Evolutionary conservation across 495 filamentous ascomycete genomes (phyloP).

Genomic region (Diplogelasinospora grovesii): DNA sequence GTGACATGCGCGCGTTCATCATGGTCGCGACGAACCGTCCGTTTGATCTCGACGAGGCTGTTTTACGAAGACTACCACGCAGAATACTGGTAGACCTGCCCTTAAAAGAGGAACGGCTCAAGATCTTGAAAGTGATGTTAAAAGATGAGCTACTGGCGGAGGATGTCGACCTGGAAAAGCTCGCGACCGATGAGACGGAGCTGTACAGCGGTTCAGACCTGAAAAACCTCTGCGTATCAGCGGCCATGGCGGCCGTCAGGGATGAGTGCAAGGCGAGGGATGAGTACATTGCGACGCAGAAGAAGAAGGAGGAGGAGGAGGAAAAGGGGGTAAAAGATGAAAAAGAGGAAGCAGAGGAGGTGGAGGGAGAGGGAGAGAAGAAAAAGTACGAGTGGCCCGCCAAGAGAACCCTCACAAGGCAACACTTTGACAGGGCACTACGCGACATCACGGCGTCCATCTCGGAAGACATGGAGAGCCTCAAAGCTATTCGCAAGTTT

Average conservation of each 20-base stretch:
- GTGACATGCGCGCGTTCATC: constrained; percentile 80
- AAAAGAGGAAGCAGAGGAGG: not conserved
- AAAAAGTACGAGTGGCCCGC: constrained; percentile 55
- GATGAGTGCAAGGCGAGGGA: constrained; percentile 56
- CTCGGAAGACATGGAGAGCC: constrained; percentile 85
- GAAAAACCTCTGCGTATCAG: constrained; percentile 88
- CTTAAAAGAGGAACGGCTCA: constrained; percentile 63
- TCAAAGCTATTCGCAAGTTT: constrained; percentile 86
- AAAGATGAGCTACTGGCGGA: constrained; percentile 65
- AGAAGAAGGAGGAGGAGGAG: not conserved
- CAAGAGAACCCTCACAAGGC: constrained; percentile 54
- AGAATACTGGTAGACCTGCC: constrained; percentile 85
- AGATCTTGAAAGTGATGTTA: constrained; percentile 80
- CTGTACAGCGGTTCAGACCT: constrained; percentile 96
- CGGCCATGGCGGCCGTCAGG: constrained; percentile 79
- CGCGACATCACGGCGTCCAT: constrained; percentile 89
- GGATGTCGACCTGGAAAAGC: constrained; percentile 58
- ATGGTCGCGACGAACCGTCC: constrained; percentile 98
- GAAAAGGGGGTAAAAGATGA: constrained; percentile 1
- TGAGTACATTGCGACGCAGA: constrained; percentile 31
- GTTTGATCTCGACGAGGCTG: constrained; percentile 92
- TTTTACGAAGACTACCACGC: constrained; percentile 76
- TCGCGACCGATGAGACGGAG: constrained; percentile 72
- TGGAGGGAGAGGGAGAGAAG: constrained; percentile 7
- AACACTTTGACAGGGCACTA: constrained; percentile 80